phyloP scores from a whole-genome alignment of 2,329 filamentous ascomycete species.

The Plenodomus lindquistii region DNA sequence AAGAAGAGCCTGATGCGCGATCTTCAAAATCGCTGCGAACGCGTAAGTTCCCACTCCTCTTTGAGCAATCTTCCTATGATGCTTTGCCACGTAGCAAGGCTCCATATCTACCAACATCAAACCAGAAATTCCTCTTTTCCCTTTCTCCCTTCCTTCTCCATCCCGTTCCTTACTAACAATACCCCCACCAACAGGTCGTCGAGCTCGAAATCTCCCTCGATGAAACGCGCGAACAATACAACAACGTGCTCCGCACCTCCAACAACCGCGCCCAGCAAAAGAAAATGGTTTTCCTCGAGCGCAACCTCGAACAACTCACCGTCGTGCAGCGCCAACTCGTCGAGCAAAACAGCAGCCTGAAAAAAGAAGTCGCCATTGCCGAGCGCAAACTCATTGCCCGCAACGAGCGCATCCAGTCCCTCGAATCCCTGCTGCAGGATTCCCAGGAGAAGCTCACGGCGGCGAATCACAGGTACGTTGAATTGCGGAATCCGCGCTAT shows the following conservation, averaged over 20 bases:
- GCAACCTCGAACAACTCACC: slow-evolving; percentile 96
- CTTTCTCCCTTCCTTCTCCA: too few relatives aligned
- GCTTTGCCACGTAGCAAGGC: slow-evolving; percentile 20
- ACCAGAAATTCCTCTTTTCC: slow-evolving; percentile 1
- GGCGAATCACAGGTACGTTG: slow-evolving; percentile 94
- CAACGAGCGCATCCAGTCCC: slow-evolving; percentile 93
- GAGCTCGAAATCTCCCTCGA: slow-evolving; percentile 97
- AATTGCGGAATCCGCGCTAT: neutral
- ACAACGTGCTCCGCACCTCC: slow-evolving; percentile 92
- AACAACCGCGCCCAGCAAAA: slow-evolving; percentile 99
- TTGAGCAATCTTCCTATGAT: slow-evolving; percentile 7
- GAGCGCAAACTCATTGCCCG: slow-evolving; percentile 95
- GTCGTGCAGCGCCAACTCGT: slow-evolving; percentile 97
- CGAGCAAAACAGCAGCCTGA: slow-evolving; percentile 90
- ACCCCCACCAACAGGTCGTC: slow-evolving; percentile 74
- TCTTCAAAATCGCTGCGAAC: slow-evolving; percentile 95
- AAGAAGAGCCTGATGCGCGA: slow-evolving; percentile 99
- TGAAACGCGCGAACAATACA: slow-evolving; percentile 97
- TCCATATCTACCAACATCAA: neutral
- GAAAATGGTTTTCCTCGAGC: slow-evolving; percentile 99
- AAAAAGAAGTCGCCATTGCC: slow-evolving; percentile 99
- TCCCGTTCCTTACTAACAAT: too few relatives aligned
- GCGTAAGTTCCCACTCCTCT: slow-evolving; percentile 57
- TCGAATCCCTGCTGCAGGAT: slow-evolving; percentile 90
- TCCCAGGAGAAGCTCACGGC: slow-evolving; percentile 98